Evolutionary conservation across 2,329 filamentous ascomycete species (phyloP), one percentile per base, ranked within the genome.

Genomic region (Leptographium flavum): DNA sequence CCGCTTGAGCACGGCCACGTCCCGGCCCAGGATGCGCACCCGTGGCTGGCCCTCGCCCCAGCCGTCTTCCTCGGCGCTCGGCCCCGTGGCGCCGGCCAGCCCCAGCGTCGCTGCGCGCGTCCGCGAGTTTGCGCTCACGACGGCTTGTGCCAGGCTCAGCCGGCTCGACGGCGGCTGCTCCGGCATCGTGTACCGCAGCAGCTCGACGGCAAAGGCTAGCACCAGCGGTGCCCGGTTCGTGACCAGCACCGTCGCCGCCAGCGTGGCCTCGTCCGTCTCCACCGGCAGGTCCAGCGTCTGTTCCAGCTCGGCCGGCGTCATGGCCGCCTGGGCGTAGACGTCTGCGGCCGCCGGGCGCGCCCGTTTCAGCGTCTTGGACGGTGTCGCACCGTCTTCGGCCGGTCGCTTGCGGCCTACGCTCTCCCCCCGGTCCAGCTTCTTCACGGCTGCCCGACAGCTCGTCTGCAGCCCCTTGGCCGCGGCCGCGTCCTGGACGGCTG

Each of bases 121-220:
- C 51, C 79, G 74, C 49, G 83, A 87, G 57, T 90, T 92, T 25
- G 79, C 78, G 57, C 84, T 88, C 15, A 93, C 83, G 1, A 92
- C 79, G 0, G 84, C 86, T 60, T 94, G 87, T 0, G 81, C 84
- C 19, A 94, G 66, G 57, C 86, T 93, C 19, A 94, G 65, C 39
- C 85, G 71, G 57, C 85, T 90, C n/a, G 84, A 92, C 3, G 81
- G 69, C 3, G 87, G 87, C 58, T 94, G 87, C 52, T 84, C 80
- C 0, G 87, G 83, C 81, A 88, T 90, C 0, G 85, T 93, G 57
- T 82, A 79, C 39, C 83, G 80, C 39, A 93, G 59, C 41, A 90
- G 58, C 48, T 78, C 74, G 14, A 87, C 74, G 1, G 82, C 79
- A 60, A 93, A 93, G 0, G 86, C 86, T 5, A 94, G 69, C 2